Percentiles rank a stretch among this genome's conserved stretches.
These are phyloP conservation scores for Neurospora cerealis DNA, from an alignment of 495 filamentous ascomycete genomes.

Conservation along the genomic window DNA sequence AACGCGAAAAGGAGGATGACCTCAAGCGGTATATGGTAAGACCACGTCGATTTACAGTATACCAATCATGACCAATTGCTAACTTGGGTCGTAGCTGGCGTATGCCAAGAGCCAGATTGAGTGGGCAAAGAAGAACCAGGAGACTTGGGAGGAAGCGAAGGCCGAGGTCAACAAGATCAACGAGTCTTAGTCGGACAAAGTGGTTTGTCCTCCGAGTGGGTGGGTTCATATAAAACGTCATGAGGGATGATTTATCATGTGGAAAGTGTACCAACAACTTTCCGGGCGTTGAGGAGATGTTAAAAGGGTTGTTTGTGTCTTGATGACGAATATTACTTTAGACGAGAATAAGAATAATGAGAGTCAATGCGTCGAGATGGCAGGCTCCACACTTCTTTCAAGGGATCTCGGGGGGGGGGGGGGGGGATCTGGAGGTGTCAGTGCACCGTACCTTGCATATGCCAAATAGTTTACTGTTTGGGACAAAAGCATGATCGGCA, in stretches of 20 bases:
- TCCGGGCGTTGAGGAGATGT: background rate
- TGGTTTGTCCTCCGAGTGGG: background rate
- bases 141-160: slow-evolving; percentile 91
- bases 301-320: background rate
- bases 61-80: background rate
- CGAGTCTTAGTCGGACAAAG: slow-evolving; percentile 23
- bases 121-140: slow-evolving; percentile 96
- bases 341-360: background rate
- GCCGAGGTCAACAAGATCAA: slow-evolving; percentile 88
- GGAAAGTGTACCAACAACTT: background rate
- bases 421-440: background rate
- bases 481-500: background rate
- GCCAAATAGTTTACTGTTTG: background rate
- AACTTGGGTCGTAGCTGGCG: slow-evolving; percentile 52
- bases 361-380: background rate
- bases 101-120: slow-evolving; percentile 93
- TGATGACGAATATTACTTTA: background rate
- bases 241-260: background rate
- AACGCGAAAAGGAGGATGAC: slow-evolving; percentile 89
- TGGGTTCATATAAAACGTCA: background rate
- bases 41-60: slow-evolving; percentile 2
- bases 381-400: too few species aligned
- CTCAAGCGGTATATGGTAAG: slow-evolving; percentile 90
- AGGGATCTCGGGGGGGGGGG: too few species aligned
- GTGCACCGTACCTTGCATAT: background rate